Base-by-base conservation (phyloP, 805 yeast genomes). In the Sugiyamaella chiloensis region DNA sequence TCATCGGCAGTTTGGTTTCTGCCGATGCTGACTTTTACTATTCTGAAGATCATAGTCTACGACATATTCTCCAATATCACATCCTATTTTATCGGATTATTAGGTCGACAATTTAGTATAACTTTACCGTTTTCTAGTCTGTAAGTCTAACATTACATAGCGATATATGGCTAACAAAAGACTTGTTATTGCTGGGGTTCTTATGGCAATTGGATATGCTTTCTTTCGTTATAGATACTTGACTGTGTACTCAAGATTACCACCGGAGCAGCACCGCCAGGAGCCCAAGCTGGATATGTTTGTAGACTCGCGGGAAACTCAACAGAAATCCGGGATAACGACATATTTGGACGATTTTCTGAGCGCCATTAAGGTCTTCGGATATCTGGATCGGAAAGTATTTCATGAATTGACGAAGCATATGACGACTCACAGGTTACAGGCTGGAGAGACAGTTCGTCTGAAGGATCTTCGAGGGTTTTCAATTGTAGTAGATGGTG, bases 331-430 rank as follows among this genome's bases (percentile, higher is more conserved):
- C 5, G 69, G 75, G 4, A 66, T 78, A 39, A 68, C 84, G 1
- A 82, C 86, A 40, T 90, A 88, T 60, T 69, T 91, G 44, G 96
- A 91, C 63, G 95, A 90, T 48, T 91, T 91, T 58, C 68, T 91
- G 40, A 78, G 87, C 43, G 98, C 96, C 2, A 87, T 93, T 54
- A 89, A 88, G 65, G 85, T 93, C 5, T 93, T 91, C 69, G 98
- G 98, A 1, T 91, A 91, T 64, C 72, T 91, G 42, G 98, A 91
- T 55, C 76, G 83, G 52, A 85, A 87, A 1, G 96, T 91, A 1
- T 90, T 91, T 64, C 95, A 90, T 61, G 98, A 90, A 59, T 74
- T 91, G 57, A 90, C 98, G 2, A 83, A 86, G 60, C 85, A 85
- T 52, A 88, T 91, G 87, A 87, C 87, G 46, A 91, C 98, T 0